A percentile compares a stretch with the other conserved stretches of the same genome.
phyloP scores from a whole-genome alignment of 129 eudicot genomes.

The Flaveria sonorensis region DNA sequence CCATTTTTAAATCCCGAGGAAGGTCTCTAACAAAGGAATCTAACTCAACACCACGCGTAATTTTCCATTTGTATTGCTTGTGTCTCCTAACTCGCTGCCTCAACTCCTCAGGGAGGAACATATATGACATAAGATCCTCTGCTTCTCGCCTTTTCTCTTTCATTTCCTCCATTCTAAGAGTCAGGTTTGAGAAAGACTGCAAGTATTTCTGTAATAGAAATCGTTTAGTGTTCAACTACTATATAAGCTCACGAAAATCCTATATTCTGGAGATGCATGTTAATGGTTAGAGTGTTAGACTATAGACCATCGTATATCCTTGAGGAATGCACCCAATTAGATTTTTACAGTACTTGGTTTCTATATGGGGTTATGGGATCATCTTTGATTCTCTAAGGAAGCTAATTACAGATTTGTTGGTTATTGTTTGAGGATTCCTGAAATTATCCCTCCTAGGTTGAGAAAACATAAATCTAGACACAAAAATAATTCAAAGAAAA shows the following conservation, averaged over 20 bases:
- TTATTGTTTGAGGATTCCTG: too few relatives aligned
- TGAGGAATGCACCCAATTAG: too few relatives aligned
- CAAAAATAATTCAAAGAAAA: too few relatives aligned
- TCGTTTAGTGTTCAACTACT: not conserved
- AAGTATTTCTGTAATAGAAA: constrained; percentile 59
- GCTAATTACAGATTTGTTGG: too few relatives aligned
- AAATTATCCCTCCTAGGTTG: too few relatives aligned
- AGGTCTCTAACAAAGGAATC: constrained; percentile 59
- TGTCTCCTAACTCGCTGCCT: constrained; percentile 54
- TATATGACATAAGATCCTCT: constrained; percentile 79
- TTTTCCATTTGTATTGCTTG: constrained; percentile 70
- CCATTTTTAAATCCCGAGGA: constrained; percentile 69
- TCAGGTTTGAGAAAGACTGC: constrained; percentile 54
- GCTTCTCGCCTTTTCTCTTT: constrained; percentile 67
- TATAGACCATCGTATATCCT: not conserved
- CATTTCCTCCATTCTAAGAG: constrained; percentile 76
- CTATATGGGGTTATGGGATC: too few relatives aligned
- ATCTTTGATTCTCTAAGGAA: too few relatives aligned
- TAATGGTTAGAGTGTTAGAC: constrained; percentile 11
- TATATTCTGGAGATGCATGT: not conserved
- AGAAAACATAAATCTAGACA: too few relatives aligned
- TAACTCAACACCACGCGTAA: constrained; percentile 77
- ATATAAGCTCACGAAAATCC: constrained; percentile 13
- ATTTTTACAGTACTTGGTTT: too few relatives aligned
- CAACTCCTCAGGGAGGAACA: constrained; percentile 59